These are phyloP conservation scores for Cyberlindnera samutprakarnensis DNA, from an alignment of 805 yeast genomes.

Conservation along the genomic window DNA sequence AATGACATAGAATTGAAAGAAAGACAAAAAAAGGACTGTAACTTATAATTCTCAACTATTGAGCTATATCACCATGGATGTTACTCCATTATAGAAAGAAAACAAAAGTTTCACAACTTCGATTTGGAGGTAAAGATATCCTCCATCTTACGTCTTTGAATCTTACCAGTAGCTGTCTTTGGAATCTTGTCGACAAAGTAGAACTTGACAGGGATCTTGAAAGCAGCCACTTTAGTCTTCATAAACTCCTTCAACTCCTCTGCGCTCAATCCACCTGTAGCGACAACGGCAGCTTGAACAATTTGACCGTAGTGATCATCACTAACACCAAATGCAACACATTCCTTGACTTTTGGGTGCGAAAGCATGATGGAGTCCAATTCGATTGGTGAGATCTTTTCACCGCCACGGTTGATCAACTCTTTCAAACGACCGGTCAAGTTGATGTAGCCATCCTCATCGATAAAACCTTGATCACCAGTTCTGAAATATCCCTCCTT, in stretches of 20 bases:
- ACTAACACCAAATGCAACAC: constrained; percentile 61
- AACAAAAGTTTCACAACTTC: constrained; percentile 15
- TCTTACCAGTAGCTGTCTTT: constrained; percentile 73
- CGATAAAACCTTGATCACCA: constrained; percentile 68
- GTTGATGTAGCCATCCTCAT: constrained; percentile 48
- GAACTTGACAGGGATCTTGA: constrained; percentile 53
- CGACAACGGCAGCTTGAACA: constrained; percentile 63
- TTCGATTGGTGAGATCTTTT: constrained; percentile 69
- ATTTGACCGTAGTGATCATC: constrained; percentile 65
- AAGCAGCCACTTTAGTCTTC: constrained; percentile 39
- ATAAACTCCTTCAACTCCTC: constrained; percentile 41
- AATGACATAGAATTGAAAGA: no score
- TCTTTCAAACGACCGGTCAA: constrained; percentile 70
- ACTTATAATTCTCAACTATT: no score
- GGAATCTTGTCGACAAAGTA: constrained; percentile 57
- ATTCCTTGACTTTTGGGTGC: constrained; percentile 58
- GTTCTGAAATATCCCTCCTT: constrained; percentile 55
- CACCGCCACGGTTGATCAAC: constrained; percentile 72
- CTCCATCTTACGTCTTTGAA: constrained; percentile 61
- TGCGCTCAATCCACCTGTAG: constrained; percentile 26
- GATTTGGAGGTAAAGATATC: constrained; percentile 36
- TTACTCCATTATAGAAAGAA: no score
- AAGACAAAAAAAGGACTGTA: no score
- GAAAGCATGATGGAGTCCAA: constrained; percentile 54
- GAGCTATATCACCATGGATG: no score